Evolutionary conservation across 2,329 filamentous ascomycete genomes (phyloP).

Genomic region (Aspergillus felis): DNA sequence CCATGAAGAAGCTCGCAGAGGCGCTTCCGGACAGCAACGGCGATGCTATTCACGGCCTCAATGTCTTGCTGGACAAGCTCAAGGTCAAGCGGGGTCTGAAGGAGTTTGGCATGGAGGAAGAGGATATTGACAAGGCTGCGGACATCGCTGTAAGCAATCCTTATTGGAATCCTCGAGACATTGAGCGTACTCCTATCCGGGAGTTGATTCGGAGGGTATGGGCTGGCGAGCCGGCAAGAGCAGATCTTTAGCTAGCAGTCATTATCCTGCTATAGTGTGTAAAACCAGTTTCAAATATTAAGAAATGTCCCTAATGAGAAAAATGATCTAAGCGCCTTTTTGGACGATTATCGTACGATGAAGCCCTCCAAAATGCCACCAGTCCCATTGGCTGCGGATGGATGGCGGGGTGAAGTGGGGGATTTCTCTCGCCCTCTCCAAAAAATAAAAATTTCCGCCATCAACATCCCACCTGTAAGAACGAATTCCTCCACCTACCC

Average conservation of each 20-base stretch:
- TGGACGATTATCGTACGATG: not conserved
- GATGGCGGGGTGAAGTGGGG: slow-evolving; percentile 32
- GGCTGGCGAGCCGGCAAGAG: slow-evolving; percentile 55
- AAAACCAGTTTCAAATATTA: not conserved
- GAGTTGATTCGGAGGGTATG: slow-evolving; percentile 59
- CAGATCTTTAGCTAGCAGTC: slow-evolving; percentile 43
- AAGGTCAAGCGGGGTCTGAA: slow-evolving; percentile 52
- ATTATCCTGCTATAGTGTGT: slow-evolving; percentile 1
- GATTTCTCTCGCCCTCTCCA: slow-evolving; percentile 15
- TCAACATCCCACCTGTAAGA: not conserved
- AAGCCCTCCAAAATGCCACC: not conserved
- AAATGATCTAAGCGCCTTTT: not conserved
- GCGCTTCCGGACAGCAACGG: slow-evolving; percentile 55
- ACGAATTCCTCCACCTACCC: not conserved
- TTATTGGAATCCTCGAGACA: slow-evolving; percentile 56
- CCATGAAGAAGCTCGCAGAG: slow-evolving; percentile 51
- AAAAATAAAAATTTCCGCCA: slow-evolving; percentile 17
- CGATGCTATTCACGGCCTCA: slow-evolving; percentile 56
- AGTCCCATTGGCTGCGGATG: slow-evolving; percentile 12
- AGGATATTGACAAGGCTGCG: slow-evolving; percentile 57
- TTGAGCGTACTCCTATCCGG: slow-evolving; percentile 50
- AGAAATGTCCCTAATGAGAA: not conserved
- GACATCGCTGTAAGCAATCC: slow-evolving; percentile 57
- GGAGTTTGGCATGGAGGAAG: slow-evolving; percentile 57
- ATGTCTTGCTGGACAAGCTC: slow-evolving; percentile 52